Percentiles rank a stretch among this genome's conserved stretches.
Evolutionary conservation across 306 rosid species (phyloP).

Genomic region (Trifolium repens): DNA sequence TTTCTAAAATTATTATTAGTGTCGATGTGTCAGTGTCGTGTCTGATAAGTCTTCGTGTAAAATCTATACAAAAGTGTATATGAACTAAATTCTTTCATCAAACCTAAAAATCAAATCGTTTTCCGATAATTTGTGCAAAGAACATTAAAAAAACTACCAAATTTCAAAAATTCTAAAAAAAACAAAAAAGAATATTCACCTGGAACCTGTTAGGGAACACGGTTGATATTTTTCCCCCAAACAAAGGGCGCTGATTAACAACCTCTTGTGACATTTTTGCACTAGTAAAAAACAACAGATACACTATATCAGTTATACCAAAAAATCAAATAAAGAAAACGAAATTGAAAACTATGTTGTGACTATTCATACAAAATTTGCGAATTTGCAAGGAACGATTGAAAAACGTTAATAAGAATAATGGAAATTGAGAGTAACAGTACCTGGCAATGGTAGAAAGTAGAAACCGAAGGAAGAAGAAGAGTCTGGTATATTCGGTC

Average conservation of each 20-base stretch:
- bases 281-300: neutral
- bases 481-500: neutral
- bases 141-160: neutral
- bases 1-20: neutral
- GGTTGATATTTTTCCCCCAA: slow-evolving; percentile 72
- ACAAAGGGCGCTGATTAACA: slow-evolving; percentile 56
- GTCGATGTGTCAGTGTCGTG: neutral
- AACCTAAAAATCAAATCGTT: no score
- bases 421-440: neutral
- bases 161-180: neutral
- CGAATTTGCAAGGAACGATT: no score
- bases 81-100: no score
- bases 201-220: slow-evolving; percentile 70
- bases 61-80: no score
- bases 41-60: neutral
- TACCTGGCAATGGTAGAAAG: neutral
- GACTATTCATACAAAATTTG: no score
- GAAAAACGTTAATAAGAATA: no score
- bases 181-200: slow-evolving; percentile 47
- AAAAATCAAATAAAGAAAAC: neutral
- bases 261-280: slow-evolving; percentile 57
- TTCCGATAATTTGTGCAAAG: no score
- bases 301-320: neutral
- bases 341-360: neutral
- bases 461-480: neutral